Evolutionary conservation across 2,329 filamentous ascomycete species (phyloP), one percentile per base, ranked within the genome.

Genomic region (Pseudocercospora fijiensis): DNA sequence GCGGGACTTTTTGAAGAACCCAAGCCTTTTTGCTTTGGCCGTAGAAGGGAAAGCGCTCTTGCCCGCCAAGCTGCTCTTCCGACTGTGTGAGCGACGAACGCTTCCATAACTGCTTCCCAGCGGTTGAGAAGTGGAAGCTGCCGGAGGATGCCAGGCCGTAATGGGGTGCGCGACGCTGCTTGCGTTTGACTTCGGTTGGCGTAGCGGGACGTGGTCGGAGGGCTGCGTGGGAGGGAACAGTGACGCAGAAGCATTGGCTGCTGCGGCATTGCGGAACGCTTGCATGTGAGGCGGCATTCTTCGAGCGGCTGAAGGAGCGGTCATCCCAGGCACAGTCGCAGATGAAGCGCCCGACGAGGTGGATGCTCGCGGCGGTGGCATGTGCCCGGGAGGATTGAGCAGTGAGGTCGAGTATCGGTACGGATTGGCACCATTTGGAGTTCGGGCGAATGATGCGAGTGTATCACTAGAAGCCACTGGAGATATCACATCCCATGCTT

Each of bases 61-160:
- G 10, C 61, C 60, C 2, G 62, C 57, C 1, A 68, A 47, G 47
- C 66, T 69, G 51, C 63, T 71, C 60, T 68, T 69, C 26, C 69
- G 41, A 18, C 53, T 55, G 30, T 60, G 51, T 7, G 30, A 37
- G 20, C 37, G 22, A 28, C 45, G 64, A 16, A 59, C 60, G 13
- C 58, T 65, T 4, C 65, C 65, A 43, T 61, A 28, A 37, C 61
- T 67, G n/a, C 63, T 69, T 28, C 53, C 56, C 0, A 57, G 43
- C 18, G 52, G n/a, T 9, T 51, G 37, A 5, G 67, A 64, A 13
- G 60, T 62, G 2, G 64, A 62, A 18, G 68, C 63, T 1, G 73
- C 73, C 3, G 74, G 74, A 6, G 75, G 75, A 65, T 73, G 72
- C 75, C 75, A 76, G 1, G 68, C 73, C 4, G 71, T 75, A 57